A percentile compares a stretch with the other conserved stretches of the same genome.
Conservation (phyloP, 2,329 filamentous ascomycete genomes). For the Coniella vitis region DNA sequence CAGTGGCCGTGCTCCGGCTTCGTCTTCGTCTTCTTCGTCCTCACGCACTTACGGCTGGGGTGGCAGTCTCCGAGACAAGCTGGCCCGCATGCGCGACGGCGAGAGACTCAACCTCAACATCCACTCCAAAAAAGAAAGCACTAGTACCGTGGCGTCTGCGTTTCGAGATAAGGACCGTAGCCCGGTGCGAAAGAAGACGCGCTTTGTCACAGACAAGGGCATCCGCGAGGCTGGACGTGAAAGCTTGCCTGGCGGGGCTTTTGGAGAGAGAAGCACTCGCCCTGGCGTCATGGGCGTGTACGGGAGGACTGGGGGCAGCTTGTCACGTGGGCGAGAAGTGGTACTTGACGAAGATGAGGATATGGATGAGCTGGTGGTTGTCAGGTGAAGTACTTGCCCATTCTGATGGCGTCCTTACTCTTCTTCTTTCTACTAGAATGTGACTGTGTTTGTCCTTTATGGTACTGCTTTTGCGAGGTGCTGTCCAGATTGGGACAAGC, state of each 20-base stretch:
- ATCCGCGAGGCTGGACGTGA: conserved; percentile 72
- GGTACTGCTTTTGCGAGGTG: too few relatives aligned
- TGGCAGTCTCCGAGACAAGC: conserved; percentile 44
- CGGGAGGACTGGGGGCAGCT: background rate
- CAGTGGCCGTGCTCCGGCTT: background rate
- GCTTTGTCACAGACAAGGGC: conserved; percentile 72
- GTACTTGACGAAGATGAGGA: conserved; percentile 38
- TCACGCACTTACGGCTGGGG: conserved; percentile 49
- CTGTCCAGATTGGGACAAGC: too few relatives aligned
- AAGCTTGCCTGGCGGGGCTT: conserved; percentile 39
- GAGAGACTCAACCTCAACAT: conserved; percentile 35
- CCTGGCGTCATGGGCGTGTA: background rate
- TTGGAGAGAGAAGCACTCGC: conserved; percentile 9
- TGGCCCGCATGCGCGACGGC: conserved; percentile 55
- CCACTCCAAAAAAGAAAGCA: conserved; percentile 15
- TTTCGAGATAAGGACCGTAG: conserved; percentile 24
- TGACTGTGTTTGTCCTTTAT: too few relatives aligned
- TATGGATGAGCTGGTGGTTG: conserved; percentile 43
- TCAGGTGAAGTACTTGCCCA: conserved; percentile 22
- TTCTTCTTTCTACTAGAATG: background rate
- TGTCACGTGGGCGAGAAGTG: conserved; percentile 24
- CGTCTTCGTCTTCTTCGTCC: background rate
- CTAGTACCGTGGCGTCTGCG: conserved; percentile 21
- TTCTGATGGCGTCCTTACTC: too few relatives aligned
- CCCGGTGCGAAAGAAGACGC: conserved; percentile 63